Evolutionary conservation across 108 stramenopile species (phyloP), one percentile per base, ranked within the genome.

Genomic region (Skeletonema tropicum): DNA sequence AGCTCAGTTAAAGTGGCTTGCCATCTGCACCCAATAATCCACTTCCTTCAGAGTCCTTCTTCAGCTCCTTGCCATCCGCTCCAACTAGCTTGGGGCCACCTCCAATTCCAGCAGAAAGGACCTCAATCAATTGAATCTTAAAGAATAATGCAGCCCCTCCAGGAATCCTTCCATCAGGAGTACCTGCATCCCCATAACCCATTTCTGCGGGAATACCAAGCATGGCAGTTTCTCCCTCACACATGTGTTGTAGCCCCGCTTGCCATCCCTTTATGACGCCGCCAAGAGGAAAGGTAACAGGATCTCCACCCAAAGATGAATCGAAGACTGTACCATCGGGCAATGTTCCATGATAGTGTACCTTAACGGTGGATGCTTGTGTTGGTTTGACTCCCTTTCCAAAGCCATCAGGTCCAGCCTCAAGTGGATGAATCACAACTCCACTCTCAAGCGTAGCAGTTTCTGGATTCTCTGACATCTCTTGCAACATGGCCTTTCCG

Each of bases 291-390:
- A 94, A 87, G 14, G 72, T 83, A 17, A 91, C 83, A 5, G 93
- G 93, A n/a, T 92, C 90, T 31, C 79, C 84, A 33, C 80, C 87
- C 19, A 94, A 62, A 15, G 93, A 88, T 15, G 90, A 87, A 64
- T 94, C 91, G 76, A 94, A 91, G 3, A 94, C 87, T 11, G 91
- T 94, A 15, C 93, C 93, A 73, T 94, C 93, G n/a, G 89, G 83
- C 21, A 94, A 71, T 13, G 93, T 90, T 55, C 90, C 93, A 73
- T 94, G 93, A 68, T 94, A 94, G 66, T 91, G 90, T 21, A 90
- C 88, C 70, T 83, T 79, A 1, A 94, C 90, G 2, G 86, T 89
- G 9, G 88, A 89, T 10, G 88, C 80, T 49, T 71, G 70, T 38
- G 91, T 94, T 7, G 93, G 90, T 25, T 83, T 79, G 14, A 76